A percentile compares a stretch with the other conserved stretches of the same genome.
phyloP scores from a whole-genome alignment of 83 land plant genomes.

The Picea abies region DNA sequence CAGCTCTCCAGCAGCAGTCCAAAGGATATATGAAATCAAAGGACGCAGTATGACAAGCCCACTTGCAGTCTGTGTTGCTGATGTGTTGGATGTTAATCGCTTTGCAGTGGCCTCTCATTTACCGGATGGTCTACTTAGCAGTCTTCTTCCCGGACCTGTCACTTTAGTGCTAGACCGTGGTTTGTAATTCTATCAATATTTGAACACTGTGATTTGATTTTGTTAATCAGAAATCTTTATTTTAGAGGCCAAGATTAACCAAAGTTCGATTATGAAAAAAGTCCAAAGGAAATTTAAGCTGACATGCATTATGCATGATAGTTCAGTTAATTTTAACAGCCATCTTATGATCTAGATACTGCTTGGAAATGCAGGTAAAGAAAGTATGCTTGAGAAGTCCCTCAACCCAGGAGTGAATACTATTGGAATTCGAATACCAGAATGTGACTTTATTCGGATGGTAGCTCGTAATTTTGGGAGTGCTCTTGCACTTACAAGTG shows the following conservation, averaged over 20 bases:
- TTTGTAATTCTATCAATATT: conserved; percentile 20
- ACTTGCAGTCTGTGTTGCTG: conserved; percentile 80
- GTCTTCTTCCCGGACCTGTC: conserved; percentile 87
- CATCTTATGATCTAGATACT: neutral
- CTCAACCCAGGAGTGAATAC: conserved; percentile 91
- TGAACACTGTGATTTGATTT: neutral
- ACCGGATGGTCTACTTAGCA: conserved; percentile 65
- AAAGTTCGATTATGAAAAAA: neutral
- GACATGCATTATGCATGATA: too few species aligned
- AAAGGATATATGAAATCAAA: conserved; percentile 78
- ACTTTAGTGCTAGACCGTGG: conserved; percentile 75
- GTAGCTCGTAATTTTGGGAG: conserved; percentile 79
- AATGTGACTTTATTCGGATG: conserved; percentile 62
- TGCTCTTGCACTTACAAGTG: conserved; percentile 96
- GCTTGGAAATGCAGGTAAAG: conserved; percentile 55
- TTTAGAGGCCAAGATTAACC: neutral
- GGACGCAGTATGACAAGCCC: conserved; percentile 76
- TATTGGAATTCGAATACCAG: conserved; percentile 93
- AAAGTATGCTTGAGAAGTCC: conserved; percentile 73
- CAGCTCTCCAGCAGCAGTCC: conserved; percentile 73
- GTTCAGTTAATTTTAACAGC: neutral
- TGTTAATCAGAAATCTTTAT: neutral
- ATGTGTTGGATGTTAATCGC: conserved; percentile 62
- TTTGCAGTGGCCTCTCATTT: conserved; percentile 70
- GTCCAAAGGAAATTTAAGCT: neutral